These are phyloP conservation scores for Bipolaris gigantea DNA, from an alignment of 2,329 filamentous ascomycete species.

Conservation along the genomic window DNA sequence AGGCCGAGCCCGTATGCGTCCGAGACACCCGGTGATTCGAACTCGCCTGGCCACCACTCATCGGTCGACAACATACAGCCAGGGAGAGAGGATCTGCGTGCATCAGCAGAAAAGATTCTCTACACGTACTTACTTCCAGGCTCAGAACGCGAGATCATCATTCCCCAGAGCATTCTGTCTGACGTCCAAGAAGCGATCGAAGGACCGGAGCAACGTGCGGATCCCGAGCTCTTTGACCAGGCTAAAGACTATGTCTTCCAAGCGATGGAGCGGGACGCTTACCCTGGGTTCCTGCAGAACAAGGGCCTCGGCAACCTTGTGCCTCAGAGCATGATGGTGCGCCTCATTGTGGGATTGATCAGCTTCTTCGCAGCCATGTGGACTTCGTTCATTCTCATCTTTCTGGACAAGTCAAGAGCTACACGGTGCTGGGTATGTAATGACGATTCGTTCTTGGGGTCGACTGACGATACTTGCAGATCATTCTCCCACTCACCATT, in stretches of 20 bases:
- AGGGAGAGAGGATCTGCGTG: slow-evolving; percentile 76
- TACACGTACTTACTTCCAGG: slow-evolving; percentile 94
- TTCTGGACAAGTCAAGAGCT: slow-evolving; percentile 73
- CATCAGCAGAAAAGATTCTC: slow-evolving; percentile 96
- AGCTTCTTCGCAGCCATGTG: slow-evolving; percentile 92
- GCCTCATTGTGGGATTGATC: slow-evolving; percentile 81
- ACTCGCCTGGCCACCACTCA: slow-evolving; percentile 57
- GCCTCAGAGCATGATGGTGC: slow-evolving; percentile 82
- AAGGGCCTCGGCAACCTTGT: slow-evolving; percentile 97
- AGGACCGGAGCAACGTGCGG: slow-evolving; percentile 79
- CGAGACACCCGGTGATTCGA: slow-evolving; percentile 60
- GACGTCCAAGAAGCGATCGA: slow-evolving; percentile 88
- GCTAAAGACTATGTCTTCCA: slow-evolving; percentile 99
- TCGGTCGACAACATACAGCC: slow-evolving; percentile 38
- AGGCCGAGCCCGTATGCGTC: slow-evolving; percentile 65
- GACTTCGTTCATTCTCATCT: slow-evolving; percentile 90
- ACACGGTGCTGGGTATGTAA: slow-evolving; percentile 81
- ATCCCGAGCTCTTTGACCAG: slow-evolving; percentile 94
- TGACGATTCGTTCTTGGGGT: background rate
- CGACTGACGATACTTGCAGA: slow-evolving; percentile 45
- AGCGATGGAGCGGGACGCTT: slow-evolving; percentile 99
- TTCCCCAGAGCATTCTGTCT: slow-evolving; percentile 83
- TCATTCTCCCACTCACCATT: slow-evolving; percentile 88
- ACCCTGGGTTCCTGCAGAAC: slow-evolving; percentile 90
- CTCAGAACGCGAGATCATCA: slow-evolving; percentile 93